Conservation (phyloP, 441 rosid species). For the Jatropha podagrica region DNA sequence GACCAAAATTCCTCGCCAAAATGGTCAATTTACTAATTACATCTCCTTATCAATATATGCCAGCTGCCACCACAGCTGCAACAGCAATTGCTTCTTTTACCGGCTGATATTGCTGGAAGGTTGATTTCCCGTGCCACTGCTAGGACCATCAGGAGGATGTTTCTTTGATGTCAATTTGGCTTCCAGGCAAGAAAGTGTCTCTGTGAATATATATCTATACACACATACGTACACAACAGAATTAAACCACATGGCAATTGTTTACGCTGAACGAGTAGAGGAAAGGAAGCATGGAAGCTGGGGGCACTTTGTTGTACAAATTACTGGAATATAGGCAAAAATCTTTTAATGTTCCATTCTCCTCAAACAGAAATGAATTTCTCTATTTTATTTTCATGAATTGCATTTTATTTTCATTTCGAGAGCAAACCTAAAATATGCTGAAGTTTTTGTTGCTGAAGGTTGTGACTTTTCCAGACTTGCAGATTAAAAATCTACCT, state of each 20-base stretch:
- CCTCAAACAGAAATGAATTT: no score
- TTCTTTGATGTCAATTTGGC: constrained; percentile 44
- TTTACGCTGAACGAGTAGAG: background rate
- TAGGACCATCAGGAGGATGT: constrained; percentile 70
- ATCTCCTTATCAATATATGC: constrained; percentile 6
- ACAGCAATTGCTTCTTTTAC: constrained; percentile 69
- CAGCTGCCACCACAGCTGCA: constrained; percentile 88
- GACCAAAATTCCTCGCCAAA: background rate
- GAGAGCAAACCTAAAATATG: background rate
- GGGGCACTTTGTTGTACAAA: background rate
- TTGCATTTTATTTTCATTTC: background rate
- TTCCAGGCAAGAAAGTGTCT: background rate
- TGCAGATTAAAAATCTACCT: background rate
- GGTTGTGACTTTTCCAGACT: background rate
- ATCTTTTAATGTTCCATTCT: background rate
- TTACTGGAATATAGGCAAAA: background rate
- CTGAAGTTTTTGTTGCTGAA: background rate
- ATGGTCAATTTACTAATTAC: constrained; percentile 7
- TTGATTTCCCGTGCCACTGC: constrained; percentile 79
- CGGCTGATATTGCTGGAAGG: constrained; percentile 72
- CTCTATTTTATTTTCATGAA: background rate
- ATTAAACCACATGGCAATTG: constrained; percentile 3
- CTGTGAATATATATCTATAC: background rate
- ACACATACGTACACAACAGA: no score
- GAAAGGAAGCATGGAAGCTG: background rate